A percentile compares a stretch with the other conserved stretches of the same genome.
Conservation (phyloP, 495 filamentous ascomycete genomes). For the Lepidopterella palustris region DNA sequence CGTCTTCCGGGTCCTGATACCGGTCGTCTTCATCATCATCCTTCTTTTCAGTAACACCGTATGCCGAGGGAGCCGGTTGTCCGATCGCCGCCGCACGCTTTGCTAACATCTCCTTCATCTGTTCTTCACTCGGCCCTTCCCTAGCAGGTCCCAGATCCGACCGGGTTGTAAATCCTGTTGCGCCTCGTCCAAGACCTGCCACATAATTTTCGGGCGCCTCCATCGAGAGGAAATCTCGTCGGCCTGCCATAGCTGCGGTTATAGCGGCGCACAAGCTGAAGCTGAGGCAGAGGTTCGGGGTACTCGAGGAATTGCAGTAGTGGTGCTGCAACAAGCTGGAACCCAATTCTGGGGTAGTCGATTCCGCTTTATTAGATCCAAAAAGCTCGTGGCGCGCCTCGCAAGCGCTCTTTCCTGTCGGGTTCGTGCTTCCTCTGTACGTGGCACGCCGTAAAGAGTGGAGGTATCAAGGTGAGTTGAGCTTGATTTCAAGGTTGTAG, state of each 20-base stretch:
- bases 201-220: constrained; percentile 97
- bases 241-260: constrained; percentile 47
- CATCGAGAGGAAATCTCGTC: constrained; percentile 88
- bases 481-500: no score
- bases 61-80: constrained; percentile 69
- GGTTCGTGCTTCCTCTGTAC: no score
- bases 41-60: constrained; percentile 70
- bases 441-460: no score
- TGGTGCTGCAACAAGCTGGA: no score
- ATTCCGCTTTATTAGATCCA: no score
- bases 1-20: constrained; percentile 94
- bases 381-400: no score
- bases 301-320: no score
- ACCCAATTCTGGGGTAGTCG: no score
- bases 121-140: constrained; percentile 94
- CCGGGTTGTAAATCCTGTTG: constrained; percentile 94
- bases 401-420: no score
- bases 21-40: constrained; percentile 69
- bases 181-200: constrained; percentile 92
- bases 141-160: constrained; percentile 94
- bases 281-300: no score
- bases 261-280: not conserved
- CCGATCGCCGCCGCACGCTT: constrained; percentile 84
- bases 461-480: no score
- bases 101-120: constrained; percentile 94